These are phyloP conservation scores for Erodium maritimum DNA, from an alignment of 345 rosid species.

Conservation along the genomic window DNA sequence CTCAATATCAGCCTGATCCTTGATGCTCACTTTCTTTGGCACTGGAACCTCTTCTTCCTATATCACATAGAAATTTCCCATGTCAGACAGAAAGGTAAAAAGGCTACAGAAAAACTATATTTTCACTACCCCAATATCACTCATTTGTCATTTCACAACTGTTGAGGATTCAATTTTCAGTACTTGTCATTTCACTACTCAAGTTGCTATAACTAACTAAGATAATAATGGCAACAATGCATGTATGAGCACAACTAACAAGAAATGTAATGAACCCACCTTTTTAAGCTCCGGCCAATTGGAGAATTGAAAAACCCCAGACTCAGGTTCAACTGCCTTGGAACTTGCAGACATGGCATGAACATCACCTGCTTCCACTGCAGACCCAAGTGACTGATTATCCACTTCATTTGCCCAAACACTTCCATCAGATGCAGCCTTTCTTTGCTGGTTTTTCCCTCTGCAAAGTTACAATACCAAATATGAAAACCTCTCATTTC, in stretches of 20 bases:
- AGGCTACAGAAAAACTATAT: not conserved
- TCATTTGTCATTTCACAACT: too few relatives aligned
- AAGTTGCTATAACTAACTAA: too few relatives aligned
- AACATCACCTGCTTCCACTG: conserved; percentile 25
- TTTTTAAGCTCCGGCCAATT: conserved; percentile 33
- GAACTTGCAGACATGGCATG: conserved; percentile 31
- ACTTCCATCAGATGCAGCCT: conserved; percentile 27
- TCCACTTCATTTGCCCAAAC: conserved; percentile 35
- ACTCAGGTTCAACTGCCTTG: conserved; percentile 37
- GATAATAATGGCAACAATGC: too few relatives aligned
- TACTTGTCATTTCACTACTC: too few relatives aligned
- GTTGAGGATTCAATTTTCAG: too few relatives aligned
- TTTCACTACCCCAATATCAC: too few relatives aligned
- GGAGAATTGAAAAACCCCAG: conserved; percentile 23
- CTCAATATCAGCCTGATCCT: conserved; percentile 37
- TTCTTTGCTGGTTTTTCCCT: conserved; percentile 39
- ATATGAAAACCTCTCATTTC: conserved; percentile 5
- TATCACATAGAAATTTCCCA: conserved; percentile 1
- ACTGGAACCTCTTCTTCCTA: conserved; percentile 24
- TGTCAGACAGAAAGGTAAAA: not conserved
- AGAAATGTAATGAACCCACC: conserved; percentile 26
- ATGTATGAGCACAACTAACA: too few relatives aligned
- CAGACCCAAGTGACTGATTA: conserved; percentile 29
- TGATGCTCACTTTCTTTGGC: conserved; percentile 26
- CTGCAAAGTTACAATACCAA: conserved; percentile 22